Evolutionary conservation across 106 monocot species (phyloP), one percentile per base, ranked within the genome.

Genomic region (Dactylorhiza incarnata): DNA sequence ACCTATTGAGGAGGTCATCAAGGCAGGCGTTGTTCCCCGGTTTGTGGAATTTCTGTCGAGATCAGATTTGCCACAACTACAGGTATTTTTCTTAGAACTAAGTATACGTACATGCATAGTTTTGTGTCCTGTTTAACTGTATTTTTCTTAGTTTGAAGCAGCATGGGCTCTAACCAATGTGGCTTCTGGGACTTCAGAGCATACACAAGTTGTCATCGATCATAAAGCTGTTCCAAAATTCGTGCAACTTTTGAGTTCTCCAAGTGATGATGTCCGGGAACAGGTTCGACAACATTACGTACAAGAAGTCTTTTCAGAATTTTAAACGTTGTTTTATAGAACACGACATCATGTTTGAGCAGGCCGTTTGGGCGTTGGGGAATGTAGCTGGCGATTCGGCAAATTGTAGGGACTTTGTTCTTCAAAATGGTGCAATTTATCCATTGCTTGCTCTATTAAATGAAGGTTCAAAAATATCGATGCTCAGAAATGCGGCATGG

Each of bases 311-410:
- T 45, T 75, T 44, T 43, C 17, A 6, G 16, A 15, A 20, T n/a
- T 59, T 6, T 17, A 5, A 22, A 7, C 2, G n/a, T 59, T 54
- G 14, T 9, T 75, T 61, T 59, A 19, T 54, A 17, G 26, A 54
- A 22, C 29, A 45, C 14, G 54, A 8, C n/a, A 37, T 45, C 20
- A 59, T 23, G 5, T 74, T 72, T 77, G 56, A 79, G 63, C 78
- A 92, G 89, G 92, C 85, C 78, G 86, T 85, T 6, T 92, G 89
- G 89, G 89, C 87, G 9, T 77, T 87, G 55, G 87, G 84, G 46
- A 87, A 87, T 71, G 45, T 84, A 45, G 88, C 89, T 75, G 89
- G 87, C 46, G 89, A 88, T 71, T 81, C 84, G 29, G 66, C 80
- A 55, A 81, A 13, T 15, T 92, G 86, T 56, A 84, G 92, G 58